Evolutionary conservation across 108 stramenopile species (phyloP).

Genomic region (Nannochloropsis gaditana): DNA sequence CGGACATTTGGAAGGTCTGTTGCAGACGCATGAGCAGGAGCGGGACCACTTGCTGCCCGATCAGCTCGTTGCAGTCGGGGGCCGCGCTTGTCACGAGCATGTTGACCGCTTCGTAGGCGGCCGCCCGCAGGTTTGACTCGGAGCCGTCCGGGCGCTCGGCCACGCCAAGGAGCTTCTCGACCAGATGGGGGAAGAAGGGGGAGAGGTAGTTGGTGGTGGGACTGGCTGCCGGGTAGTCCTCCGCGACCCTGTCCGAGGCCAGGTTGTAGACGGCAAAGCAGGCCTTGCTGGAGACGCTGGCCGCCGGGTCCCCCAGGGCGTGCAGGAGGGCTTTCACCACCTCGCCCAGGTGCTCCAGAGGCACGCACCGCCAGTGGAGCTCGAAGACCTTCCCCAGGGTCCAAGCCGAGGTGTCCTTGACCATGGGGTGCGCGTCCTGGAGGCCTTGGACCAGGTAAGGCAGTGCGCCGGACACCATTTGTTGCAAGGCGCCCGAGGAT

Average conservation of each 20-base stretch:
- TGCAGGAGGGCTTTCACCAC: slow-evolving; percentile 65
- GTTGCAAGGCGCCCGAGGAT: slow-evolving; percentile 63
- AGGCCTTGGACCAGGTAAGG: slow-evolving; percentile 69
- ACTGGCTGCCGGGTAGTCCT: slow-evolving; percentile 55
- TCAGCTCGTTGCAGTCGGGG: slow-evolving; percentile 16
- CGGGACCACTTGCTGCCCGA: slow-evolving; percentile 23
- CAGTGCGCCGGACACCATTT: slow-evolving; percentile 70
- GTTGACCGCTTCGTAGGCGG: slow-evolving; percentile 75
- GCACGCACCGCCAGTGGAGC: slow-evolving; percentile 69
- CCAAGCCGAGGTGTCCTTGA: slow-evolving; percentile 84
- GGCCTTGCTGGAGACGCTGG: slow-evolving; percentile 73
- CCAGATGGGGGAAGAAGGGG: slow-evolving; percentile 63
- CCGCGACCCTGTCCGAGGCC: slow-evolving; percentile 64
- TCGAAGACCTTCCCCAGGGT: slow-evolving; percentile 81
- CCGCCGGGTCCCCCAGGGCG: slow-evolving; percentile 64
- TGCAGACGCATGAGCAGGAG: slow-evolving; percentile 31
- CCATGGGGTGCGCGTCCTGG: slow-evolving; percentile 63
- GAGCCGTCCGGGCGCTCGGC: slow-evolving; percentile 77
- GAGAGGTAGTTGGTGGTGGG: slow-evolving; percentile 70
- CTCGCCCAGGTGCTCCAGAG: slow-evolving; percentile 65
- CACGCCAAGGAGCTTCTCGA: slow-evolving; percentile 69
- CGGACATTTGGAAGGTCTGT: slow-evolving; percentile 62
- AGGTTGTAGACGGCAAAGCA: slow-evolving; percentile 84
- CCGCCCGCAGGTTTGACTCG: slow-evolving; percentile 67
- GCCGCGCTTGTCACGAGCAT: slow-evolving; percentile 51